Base-by-base conservation (phyloP, 192 early-diverging fungal genomes). In the Coemansia sp. region DNA sequence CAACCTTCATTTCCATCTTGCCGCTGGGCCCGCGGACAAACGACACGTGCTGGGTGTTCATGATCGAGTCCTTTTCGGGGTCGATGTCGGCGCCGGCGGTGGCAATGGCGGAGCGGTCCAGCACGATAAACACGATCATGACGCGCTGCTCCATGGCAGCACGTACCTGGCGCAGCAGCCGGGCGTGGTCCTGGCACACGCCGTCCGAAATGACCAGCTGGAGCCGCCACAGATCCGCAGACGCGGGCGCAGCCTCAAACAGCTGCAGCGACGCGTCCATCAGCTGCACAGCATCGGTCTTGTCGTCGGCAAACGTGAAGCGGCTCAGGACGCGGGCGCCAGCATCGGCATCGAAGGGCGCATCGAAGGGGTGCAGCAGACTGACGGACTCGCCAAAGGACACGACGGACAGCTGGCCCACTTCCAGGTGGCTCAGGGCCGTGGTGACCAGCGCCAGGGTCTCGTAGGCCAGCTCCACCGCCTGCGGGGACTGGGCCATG, bases 131-230 rank as follows among this genome's bases (percentile, higher is more conserved):
- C 50, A 97, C 93, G 15, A 93, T 82, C 91, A 96, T 94, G 57
- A 99, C 85, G 55, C 88, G 87, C 45, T 81, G 76, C 63, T 94
- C 89, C 65, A 83, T 78, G 13, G 89, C 89, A 3, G 94, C 91
- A 23, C 93, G 82, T 14, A 99, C 97, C 65, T 94, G 80, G 11
- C 87, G 74, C 64, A 87, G 79, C 20, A 99, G 74, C 5, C 82
- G 80, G 51, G 90, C 84, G 61, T 97, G 97, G 68, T 95, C 91
- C 63, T 99, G 92, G 63, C 94, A 94, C 35, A 97, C 87, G 52
- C 94, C 97, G 64, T 99, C 97, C 13, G 97, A 99, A 10, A 99
- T 83, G 40, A 99, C 88, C 21, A 99, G 79, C 71, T 94, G 89
- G 48, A 99, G 79, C 52, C 97, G 97, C 97, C 97, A 99, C 39